Evolutionary conservation across 2,329 filamentous ascomycete genomes (phyloP), one percentile per base, ranked within the genome.

Genomic region (Diaporthe eres): DNA sequence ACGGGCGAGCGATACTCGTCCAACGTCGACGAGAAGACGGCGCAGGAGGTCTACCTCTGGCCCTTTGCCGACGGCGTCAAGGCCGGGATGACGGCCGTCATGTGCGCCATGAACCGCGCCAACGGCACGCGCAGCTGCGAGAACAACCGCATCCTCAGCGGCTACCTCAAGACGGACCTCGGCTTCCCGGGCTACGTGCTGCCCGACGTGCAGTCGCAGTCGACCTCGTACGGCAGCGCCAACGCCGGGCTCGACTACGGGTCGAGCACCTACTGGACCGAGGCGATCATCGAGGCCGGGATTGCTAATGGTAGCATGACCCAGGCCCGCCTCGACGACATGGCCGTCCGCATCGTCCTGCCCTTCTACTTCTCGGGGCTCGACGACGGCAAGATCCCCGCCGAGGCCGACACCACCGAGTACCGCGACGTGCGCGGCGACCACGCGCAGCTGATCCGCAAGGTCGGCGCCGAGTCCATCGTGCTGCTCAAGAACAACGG

Each of bases 181-280:
- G 90, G 89, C 3, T 92, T 91, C 78, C 86, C 88, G 82, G 93
- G 93, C 0, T 93, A 92, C 78, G 89, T 94, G 2, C 88, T 92
- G 57, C 88, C 89, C 0, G 93, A 95, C 80, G 94, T 92, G 91
- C 82, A 84, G 39, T 93, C 91, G 1, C 92, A 93, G 72, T 91
- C 93, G 78, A 85, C 90, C 0, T 92, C 92, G 49, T 88, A 93
- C 13, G 88, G 87, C 1, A 88, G 88, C 7, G 87, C 92, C 1
- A 84, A 92, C 72, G 91, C 92, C 4, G 94, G 94, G 37, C 82
- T 95, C 49, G 93, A 95, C 80, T 91, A 94, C 89, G 90, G 88
- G 10, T 94, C 95, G 93, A 92, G 92, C 0, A 82, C 77, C 5
- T 82, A 80, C 1, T 80, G 79, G 7, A 71, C 75, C 0, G 84